Conservation (phyloP, 2,329 filamentous ascomycete genomes). For the Ustilaginoidea virens region DNA sequence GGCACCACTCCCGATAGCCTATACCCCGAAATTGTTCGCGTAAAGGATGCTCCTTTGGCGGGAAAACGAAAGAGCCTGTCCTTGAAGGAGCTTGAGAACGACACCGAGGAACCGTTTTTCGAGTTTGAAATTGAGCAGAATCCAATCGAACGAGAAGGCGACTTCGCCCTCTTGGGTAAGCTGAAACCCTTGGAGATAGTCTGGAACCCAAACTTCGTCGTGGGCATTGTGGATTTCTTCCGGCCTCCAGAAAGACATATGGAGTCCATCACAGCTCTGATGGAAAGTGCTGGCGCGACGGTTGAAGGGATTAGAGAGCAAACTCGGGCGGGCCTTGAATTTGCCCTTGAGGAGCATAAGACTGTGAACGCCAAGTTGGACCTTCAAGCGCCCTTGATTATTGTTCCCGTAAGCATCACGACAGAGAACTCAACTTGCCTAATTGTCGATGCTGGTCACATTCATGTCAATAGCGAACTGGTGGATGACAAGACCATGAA, state of each 20-base stretch:
- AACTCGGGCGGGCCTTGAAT: slow-evolving; percentile 88
- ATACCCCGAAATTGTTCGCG: slow-evolving; percentile 87
- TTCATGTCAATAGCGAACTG: slow-evolving; percentile 83
- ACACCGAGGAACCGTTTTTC: slow-evolving; percentile 65
- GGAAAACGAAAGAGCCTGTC: slow-evolving; percentile 32
- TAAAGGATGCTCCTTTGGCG: slow-evolving; percentile 64
- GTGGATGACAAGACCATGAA: slow-evolving; percentile 83
- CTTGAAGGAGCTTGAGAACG: slow-evolving; percentile 36
- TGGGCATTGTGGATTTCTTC: slow-evolving; percentile 90
- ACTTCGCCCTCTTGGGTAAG: slow-evolving; percentile 79
- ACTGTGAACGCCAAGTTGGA: slow-evolving; percentile 94
- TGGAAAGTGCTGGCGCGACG: slow-evolving; percentile 90
- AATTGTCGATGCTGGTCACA: slow-evolving; percentile 91
- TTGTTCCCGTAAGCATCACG: slow-evolving; percentile 86
- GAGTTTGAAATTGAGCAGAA: slow-evolving; percentile 88
- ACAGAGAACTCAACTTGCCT: slow-evolving; percentile 68
- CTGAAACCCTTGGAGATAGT: slow-evolving; percentile 93
- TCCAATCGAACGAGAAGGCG: slow-evolving; percentile 80
- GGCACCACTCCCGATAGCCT: slow-evolving; percentile 83
- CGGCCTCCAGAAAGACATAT: slow-evolving; percentile 91
- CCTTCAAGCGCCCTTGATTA: slow-evolving; percentile 88
- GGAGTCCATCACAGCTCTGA: slow-evolving; percentile 91
- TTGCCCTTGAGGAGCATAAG: slow-evolving; percentile 93
- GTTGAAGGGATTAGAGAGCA: slow-evolving; percentile 92
- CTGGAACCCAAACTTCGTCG: slow-evolving; percentile 88